These are phyloP conservation scores for Purpureocillium takamizusanense DNA, from an alignment of 2,329 filamentous ascomycete genomes.

Conservation along the genomic window DNA sequence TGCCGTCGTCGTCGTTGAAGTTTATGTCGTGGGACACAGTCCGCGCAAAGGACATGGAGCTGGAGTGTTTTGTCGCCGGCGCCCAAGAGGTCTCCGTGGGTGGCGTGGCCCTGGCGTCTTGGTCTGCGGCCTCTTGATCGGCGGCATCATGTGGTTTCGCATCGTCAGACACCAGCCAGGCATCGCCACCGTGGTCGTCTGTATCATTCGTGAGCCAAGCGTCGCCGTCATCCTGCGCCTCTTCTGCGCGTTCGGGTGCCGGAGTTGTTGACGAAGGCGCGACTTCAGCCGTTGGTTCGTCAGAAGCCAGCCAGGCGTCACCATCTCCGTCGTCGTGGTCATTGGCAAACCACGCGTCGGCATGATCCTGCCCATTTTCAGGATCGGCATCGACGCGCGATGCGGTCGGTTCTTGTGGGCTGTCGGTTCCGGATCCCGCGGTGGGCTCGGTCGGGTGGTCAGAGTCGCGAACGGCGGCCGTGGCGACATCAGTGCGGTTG, in stretches of 20 bases:
- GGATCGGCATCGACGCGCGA: conserved; percentile 7
- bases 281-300: conserved; percentile 1
- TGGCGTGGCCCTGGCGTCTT: neutral
- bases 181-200: neutral
- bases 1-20: conserved; percentile 49
- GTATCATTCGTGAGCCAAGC: conserved; percentile 2
- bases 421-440: no score
- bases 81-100: neutral
- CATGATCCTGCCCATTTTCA: conserved; percentile 2
- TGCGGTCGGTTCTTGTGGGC: neutral
- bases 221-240: neutral
- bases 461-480: neutral
- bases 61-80: conserved; percentile 32
- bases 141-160: neutral
- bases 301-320: conserved; percentile 14
- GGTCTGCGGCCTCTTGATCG: neutral
- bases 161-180: neutral
- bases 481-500: conserved; percentile 13
- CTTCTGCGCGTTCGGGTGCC: neutral
- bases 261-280: neutral
- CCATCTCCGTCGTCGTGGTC: conserved; percentile 8
- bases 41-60: conserved; percentile 53
- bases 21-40: conserved; percentile 55
- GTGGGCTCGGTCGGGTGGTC: neutral
- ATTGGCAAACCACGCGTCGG: conserved; percentile 12